Conservation (phyloP, 371 early-diverging fungal genomes). For the Apophysomyces sp. region DNA sequence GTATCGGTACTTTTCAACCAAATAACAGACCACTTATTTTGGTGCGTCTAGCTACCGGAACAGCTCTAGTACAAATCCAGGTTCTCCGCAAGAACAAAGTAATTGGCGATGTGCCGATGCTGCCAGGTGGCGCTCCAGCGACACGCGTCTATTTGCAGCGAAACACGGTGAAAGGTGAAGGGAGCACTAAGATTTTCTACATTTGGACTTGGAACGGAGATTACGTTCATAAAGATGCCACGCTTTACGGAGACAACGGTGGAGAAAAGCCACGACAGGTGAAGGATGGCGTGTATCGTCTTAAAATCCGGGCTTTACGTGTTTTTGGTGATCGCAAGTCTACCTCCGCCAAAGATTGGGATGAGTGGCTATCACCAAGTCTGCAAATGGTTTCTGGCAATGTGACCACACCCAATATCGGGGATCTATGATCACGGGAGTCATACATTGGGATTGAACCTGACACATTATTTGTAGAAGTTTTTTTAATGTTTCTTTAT, state of each 20-base stretch:
- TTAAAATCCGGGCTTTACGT: conserved; percentile 11
- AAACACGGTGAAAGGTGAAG: neutral
- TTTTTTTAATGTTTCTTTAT: neutral
- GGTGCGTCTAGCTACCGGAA: conserved; percentile 8
- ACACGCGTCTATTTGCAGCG: conserved; percentile 10
- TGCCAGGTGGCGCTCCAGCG: neutral
- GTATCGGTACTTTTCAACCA: neutral
- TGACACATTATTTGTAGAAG: neutral
- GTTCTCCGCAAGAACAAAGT: neutral
- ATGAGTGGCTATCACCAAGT: conserved; percentile 10
- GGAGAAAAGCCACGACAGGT: neutral
- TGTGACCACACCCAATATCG: neutral
- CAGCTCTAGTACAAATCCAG: conserved; percentile 6
- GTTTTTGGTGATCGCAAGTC: conserved; percentile 12
- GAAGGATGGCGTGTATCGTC: conserved; percentile 1
- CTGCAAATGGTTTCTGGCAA: conserved; percentile 8
- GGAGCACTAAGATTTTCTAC: neutral
- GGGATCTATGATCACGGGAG: neutral
- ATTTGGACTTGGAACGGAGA: conserved; percentile 4
- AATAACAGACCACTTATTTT: neutral
- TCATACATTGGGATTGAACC: neutral
- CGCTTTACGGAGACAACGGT: neutral
- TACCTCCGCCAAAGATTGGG: conserved; percentile 6
- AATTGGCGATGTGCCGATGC: conserved; percentile 6
- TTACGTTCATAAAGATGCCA: conserved; percentile 1